Percentiles rank a stretch among this genome's conserved stretches.
These are phyloP conservation scores for Boletus sp. DNA, from an alignment of 1,284 basidiomycete species.

Conservation along the genomic window DNA sequence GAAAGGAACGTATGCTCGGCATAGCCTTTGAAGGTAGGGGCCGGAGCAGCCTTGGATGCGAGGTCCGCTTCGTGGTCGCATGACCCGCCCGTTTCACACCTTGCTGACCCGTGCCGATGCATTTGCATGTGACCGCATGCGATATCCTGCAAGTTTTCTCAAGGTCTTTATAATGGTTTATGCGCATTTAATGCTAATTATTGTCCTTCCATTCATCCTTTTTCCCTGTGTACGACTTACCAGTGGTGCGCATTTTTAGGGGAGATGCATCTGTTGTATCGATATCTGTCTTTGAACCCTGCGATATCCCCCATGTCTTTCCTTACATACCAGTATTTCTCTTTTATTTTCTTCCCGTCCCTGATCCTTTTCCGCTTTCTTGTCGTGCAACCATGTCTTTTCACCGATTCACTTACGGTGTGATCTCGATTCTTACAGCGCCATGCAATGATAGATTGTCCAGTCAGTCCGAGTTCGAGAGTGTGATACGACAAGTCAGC, in stretches of 20 bases:
- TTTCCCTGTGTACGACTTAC: slow-evolving; percentile 13
- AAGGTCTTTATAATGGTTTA: slow-evolving; percentile 29
- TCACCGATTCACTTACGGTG: not conserved
- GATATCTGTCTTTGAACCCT: slow-evolving; percentile 20
- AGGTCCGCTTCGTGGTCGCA: slow-evolving; percentile 33
- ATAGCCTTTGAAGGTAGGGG: slow-evolving; percentile 58
- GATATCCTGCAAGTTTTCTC: slow-evolving; percentile 8
- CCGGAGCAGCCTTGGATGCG: slow-evolving; percentile 45
- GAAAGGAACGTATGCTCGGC: slow-evolving; percentile 52
- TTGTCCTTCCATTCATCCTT: slow-evolving; percentile 4
- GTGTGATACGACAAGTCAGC: not conserved
- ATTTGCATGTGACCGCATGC: slow-evolving; percentile 5
- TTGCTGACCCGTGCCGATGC: not conserved
- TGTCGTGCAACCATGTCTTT: slow-evolving; percentile 5
- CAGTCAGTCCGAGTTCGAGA: not conserved
- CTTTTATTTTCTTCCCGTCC: not conserved
- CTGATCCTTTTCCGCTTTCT: not conserved
- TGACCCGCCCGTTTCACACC: slow-evolving; percentile 12
- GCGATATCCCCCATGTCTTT: slow-evolving; percentile 20
- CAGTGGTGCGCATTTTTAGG: not conserved
- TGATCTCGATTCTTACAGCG: not conserved
- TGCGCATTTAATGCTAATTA: slow-evolving; percentile 34
- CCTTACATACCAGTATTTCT: not conserved
- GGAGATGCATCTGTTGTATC: slow-evolving; percentile 23
- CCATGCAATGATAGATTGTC: slow-evolving; percentile 19